Evolutionary conservation across 345 rosid genomes (phyloP), one percentile per base, ranked within the genome.

Genomic region (Litchi chinensis): DNA sequence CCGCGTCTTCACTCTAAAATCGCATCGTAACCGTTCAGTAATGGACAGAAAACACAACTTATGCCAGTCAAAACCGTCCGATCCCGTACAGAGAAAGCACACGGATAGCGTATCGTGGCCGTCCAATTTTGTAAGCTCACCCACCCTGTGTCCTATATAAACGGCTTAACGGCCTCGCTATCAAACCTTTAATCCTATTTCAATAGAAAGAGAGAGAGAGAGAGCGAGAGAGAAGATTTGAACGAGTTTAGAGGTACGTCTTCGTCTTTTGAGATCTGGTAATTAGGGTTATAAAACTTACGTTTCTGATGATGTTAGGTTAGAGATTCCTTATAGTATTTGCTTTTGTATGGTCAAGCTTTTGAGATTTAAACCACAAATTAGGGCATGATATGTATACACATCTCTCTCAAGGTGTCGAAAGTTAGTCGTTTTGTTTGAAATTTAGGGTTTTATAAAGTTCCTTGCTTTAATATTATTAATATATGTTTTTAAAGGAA

Each of bases 21-120:
- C 40, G 0, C 70, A 91, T 93, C 91, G 3, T n/a, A 11, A 74
- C 91, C 91, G 88, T 83, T 75, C 80, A 67, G 52, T 8, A 3
- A 18, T 2, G 1, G 0, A 2, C 71, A 90, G 90, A 85, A 91
- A 93, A 85, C 97, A 93, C 97, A 93, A 71, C 16, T 67, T 65
- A 44, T 52, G 41, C 62, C 18, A 21, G 76, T 83, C 13, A 0
- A 24, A 21, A 75, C 90, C 97, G 91, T 89, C 50, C n/a, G 82
- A 90, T 91, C 21, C 18, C 16, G 18, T 10, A 12, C 54, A 18
- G 50, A 83, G 80, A 80, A 87, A 93, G 81, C 95, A 93, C 93
- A 93, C 32, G 86, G 82, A 85, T 83, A 79, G 76, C 76, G 39
- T 21, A 77, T 73, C 83, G 1, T 75, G 68, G 44, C 87, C 90